Base-by-base conservation (phyloP, 768 basidiomycete genomes). In the Sarcodon sp. region DNA sequence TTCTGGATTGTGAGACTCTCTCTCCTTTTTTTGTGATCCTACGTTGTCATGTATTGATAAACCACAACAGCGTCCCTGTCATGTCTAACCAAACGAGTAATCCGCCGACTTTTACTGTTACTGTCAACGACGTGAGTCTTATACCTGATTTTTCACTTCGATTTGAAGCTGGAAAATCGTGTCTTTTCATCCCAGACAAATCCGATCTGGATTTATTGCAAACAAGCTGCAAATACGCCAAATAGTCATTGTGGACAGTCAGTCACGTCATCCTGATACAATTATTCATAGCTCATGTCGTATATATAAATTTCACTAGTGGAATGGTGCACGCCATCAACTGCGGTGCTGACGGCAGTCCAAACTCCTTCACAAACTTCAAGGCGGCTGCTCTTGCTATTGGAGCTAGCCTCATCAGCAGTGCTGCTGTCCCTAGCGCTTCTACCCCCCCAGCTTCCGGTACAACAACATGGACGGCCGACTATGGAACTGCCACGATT, bases 321-420 rank as follows among this genome's bases (percentile, higher is more conserved):
- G 79, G 79, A 55, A 81, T 83, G 79, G 77, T 83, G 38, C 80
- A 80, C 57, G 72, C 77, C 15, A 70, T 80, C 57, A 81, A 83
- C 63, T 77, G 76, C 60, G 75, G 75, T 35, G 54, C 64, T 2
- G 73, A 73, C 53, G 77, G 72, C 50, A 51, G 67, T 38, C 59
- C 73, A 44, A 80, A 80, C 64, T 79, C 79, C 6, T 80, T 81
- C 66, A 63, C 65, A 43, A 72, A 72, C 55, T 80, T 80, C 69
- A 73, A 79, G 65, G 64, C 69, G 11, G 58, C 76, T 34, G 78
- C 79, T 33, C 65, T 79, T 41, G 73, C 71, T 3, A 59, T 76
- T 45, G 79, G 77, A 49, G 71, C 71, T 27, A 68, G 67, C 46
- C 70, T 76, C 34, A 55, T 68, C 43, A 68, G 72, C 43, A 59